Evolutionary conservation across 805 yeast genomes (phyloP).

Genomic region (Candida vaughaniae): DNA sequence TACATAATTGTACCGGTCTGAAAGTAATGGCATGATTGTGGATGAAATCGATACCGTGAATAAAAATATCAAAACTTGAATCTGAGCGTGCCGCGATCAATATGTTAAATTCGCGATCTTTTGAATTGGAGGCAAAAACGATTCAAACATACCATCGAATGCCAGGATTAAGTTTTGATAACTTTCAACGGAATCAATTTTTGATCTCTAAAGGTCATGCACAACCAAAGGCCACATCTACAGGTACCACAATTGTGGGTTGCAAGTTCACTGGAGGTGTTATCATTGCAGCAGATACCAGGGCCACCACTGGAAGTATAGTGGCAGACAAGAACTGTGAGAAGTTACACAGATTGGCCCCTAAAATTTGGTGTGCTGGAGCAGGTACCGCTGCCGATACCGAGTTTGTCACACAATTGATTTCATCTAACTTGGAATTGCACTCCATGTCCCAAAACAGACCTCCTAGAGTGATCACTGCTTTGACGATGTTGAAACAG

Average conservation of each 20-base stretch:
- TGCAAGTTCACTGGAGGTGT: conserved; percentile 92
- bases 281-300: conserved; percentile 96
- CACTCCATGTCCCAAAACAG: conserved; percentile 83
- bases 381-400: conserved; percentile 99
- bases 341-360: conserved; percentile 85
- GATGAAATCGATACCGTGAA: no score
- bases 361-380: conserved; percentile 98
- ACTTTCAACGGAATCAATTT: conserved; percentile 83
- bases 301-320: conserved; percentile 95
- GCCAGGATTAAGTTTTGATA: conserved; percentile 93
- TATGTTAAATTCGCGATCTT: no score
- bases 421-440: conserved; percentile 85
- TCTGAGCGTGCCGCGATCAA: no score
- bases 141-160: conserved; percentile 32
- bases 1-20: conserved; percentile 48
- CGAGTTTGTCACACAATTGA: conserved; percentile 94
- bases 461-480: conserved; percentile 90
- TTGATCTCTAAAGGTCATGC: conserved; percentile 71
- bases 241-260: conserved; percentile 99
- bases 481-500: conserved; percentile 89
- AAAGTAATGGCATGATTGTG: background rate
- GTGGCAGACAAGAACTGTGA: conserved; percentile 99
- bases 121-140: conserved; percentile 7
- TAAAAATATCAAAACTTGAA: no score
- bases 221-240: conserved; percentile 87